phyloP scores from a whole-genome alignment of 148 eudicot species.

The Linanthus parryae region DNA sequence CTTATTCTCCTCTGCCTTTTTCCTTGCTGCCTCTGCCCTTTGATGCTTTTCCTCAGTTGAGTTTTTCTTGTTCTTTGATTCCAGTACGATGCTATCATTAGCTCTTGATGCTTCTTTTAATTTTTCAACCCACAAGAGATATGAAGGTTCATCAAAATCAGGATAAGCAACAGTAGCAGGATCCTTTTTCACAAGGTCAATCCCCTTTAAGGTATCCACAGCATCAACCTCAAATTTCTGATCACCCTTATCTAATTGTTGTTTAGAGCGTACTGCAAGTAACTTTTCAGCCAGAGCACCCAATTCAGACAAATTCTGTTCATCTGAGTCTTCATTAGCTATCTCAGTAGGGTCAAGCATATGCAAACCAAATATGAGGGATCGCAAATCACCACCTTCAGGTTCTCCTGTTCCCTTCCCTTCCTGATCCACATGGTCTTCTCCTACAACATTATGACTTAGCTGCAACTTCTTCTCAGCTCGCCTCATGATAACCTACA shows the following conservation, averaged over 20 bases:
- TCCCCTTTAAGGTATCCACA: slow-evolving; percentile 28
- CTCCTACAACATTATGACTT: slow-evolving; percentile 78
- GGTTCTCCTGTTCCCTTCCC: slow-evolving; percentile 50
- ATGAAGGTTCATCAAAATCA: slow-evolving; percentile 80
- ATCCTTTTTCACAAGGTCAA: slow-evolving; percentile 24
- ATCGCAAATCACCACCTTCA: slow-evolving; percentile 66
- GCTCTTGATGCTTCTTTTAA: slow-evolving; percentile 53
- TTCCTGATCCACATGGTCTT: slow-evolving; percentile 34
- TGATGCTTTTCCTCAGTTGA: slow-evolving; percentile 50
- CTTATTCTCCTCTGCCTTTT: slow-evolving; percentile 74
- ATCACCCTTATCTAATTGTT: slow-evolving; percentile 30
- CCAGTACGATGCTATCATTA: slow-evolving; percentile 26
- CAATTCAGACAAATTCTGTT: slow-evolving; percentile 38
- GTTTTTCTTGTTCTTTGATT: slow-evolving; percentile 41
- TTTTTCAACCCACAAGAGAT: slow-evolving; percentile 79
- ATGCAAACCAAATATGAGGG: slow-evolving; percentile 75
- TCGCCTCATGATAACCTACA: slow-evolving; percentile 90
- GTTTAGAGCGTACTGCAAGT: slow-evolving; percentile 58
- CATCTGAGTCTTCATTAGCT: slow-evolving; percentile 37
- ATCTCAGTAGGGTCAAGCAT: slow-evolving; percentile 62
- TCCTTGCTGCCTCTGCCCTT: slow-evolving; percentile 62
- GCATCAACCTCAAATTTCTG: slow-evolving; percentile 45
- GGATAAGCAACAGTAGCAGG: slow-evolving; percentile 31
- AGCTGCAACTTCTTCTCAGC: slow-evolving; percentile 88
- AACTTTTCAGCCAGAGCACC: slow-evolving; percentile 59